A percentile compares a stretch with the other conserved stretches of the same genome.
Evolutionary conservation across 1,139 yeast species (phyloP).

Genomic region (Taiozyma sp.): DNA sequence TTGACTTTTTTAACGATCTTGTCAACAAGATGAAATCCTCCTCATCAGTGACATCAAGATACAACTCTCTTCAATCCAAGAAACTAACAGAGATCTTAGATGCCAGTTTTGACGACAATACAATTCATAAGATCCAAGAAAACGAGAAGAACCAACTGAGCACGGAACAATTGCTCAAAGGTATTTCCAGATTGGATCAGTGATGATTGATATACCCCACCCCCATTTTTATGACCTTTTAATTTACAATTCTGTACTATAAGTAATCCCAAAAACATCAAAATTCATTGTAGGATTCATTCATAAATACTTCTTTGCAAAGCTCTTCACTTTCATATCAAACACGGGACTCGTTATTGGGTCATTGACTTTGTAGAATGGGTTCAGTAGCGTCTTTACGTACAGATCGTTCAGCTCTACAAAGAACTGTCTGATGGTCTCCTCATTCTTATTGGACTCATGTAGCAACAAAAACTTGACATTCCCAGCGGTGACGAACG

Average conservation of each 20-base stretch:
- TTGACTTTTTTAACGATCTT: conserved; percentile 18
- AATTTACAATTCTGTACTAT: neutral
- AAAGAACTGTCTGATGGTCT: conserved; percentile 77
- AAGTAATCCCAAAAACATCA: neutral
- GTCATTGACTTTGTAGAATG: conserved; percentile 76
- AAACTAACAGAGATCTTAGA: conserved; percentile 23
- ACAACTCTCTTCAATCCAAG: conserved; percentile 19
- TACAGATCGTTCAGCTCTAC: conserved; percentile 83
- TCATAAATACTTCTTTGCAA: conserved; percentile 70
- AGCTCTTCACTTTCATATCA: conserved; percentile 65
- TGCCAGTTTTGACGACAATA: conserved; percentile 23
- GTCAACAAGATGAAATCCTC: conserved; percentile 19
- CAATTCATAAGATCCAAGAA: conserved; percentile 17
- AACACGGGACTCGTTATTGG: conserved; percentile 73
- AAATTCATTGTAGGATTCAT: neutral
- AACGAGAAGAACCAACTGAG: conserved; percentile 20
- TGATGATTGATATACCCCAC: neutral
- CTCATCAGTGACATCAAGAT: conserved; percentile 13
- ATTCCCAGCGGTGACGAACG: conserved; percentile 85
- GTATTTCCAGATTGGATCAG: conserved; percentile 22
- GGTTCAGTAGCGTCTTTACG: conserved; percentile 80
- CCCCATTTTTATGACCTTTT: neutral
- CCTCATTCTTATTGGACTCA: conserved; percentile 58
- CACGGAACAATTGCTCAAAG: conserved; percentile 26
- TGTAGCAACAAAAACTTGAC: conserved; percentile 78